Evolutionary conservation across 2,329 filamentous ascomycete species (phyloP).

Genomic region (Fusarium oxysporum): DNA sequence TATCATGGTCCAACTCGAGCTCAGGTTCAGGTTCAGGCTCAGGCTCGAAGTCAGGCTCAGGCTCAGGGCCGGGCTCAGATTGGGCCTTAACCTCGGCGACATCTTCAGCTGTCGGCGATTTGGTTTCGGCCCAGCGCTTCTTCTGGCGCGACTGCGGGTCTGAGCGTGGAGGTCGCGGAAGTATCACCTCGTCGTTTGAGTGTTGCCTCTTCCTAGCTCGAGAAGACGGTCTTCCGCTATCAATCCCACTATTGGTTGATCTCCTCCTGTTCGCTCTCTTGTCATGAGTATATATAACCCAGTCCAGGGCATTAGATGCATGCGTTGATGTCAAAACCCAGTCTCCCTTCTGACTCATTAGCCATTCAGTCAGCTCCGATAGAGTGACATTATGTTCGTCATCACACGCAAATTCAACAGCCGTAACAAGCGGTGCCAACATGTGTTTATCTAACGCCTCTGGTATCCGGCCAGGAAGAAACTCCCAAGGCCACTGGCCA

Average conservation of each 20-base stretch:
- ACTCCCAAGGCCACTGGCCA: constrained; percentile 2
- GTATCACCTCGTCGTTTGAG: background rate
- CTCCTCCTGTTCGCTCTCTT: background rate
- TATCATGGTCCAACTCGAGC: background rate
- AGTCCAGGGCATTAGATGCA: background rate
- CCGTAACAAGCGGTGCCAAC: background rate
- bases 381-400: background rate
- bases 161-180: background rate
- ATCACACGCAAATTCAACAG: background rate
- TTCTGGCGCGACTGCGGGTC: background rate
- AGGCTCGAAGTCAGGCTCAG: background rate
- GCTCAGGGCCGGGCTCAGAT: background rate
- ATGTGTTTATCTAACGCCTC: background rate
- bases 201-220: background rate
- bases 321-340: background rate
- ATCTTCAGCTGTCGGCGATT: background rate
- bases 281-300: background rate
- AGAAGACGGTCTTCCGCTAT: background rate
- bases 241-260: background rate
- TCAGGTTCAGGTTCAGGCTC: background rate
- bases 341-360: background rate
- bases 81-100: background rate
- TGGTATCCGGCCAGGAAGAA: background rate
- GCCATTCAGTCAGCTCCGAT: background rate
- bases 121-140: background rate